These are phyloP conservation scores for Linaria vulgaris DNA, from an alignment of 257 asterid genomes.

Conservation along the genomic window DNA sequence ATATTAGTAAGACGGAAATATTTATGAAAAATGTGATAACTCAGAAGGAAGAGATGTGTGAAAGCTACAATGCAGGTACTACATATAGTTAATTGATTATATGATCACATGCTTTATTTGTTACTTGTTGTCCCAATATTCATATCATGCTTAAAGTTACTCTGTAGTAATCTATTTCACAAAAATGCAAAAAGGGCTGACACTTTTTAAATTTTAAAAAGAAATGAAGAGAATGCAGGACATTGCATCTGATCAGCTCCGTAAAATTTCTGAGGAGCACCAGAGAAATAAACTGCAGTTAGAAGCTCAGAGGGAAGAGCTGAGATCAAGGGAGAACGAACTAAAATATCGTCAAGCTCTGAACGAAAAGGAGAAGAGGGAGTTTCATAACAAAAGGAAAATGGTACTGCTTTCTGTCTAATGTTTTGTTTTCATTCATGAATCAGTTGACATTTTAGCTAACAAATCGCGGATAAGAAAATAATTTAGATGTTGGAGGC, in stretches of 20 bases:
- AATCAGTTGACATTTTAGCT: constrained; percentile 1
- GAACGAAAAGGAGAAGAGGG: constrained; percentile 62
- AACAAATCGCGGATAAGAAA: constrained; percentile 17
- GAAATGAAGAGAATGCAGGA: constrained; percentile 73
- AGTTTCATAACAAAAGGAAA: constrained; percentile 48
- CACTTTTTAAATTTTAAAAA: constrained; percentile 27
- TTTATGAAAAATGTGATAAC: constrained; percentile 42
- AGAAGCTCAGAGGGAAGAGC: constrained; percentile 55
- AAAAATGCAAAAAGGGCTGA: constrained; percentile 14
- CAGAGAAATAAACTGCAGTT: constrained; percentile 44
- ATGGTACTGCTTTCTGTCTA: constrained; percentile 49
- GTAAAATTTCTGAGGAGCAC: constrained; percentile 51
- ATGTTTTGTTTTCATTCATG: constrained; percentile 10
- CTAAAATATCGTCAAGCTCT: constrained; percentile 48
- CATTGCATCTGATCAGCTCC: constrained; percentile 44
- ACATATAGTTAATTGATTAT: constrained; percentile 18
- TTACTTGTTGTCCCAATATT: constrained; percentile 10
- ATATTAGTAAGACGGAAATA: constrained; percentile 60
- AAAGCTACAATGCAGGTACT: constrained; percentile 61
- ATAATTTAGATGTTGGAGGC: constrained; percentile 7
- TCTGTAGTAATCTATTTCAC: neutral
- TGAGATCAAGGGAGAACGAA: constrained; percentile 53
- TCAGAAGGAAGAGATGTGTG: constrained; percentile 62
- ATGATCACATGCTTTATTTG: constrained; percentile 20
- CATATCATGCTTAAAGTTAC: constrained; percentile 2